phyloP scores from a whole-genome alignment of 768 basidiomycete genomes.

The Sporobolomyces pararoseus region DNA sequence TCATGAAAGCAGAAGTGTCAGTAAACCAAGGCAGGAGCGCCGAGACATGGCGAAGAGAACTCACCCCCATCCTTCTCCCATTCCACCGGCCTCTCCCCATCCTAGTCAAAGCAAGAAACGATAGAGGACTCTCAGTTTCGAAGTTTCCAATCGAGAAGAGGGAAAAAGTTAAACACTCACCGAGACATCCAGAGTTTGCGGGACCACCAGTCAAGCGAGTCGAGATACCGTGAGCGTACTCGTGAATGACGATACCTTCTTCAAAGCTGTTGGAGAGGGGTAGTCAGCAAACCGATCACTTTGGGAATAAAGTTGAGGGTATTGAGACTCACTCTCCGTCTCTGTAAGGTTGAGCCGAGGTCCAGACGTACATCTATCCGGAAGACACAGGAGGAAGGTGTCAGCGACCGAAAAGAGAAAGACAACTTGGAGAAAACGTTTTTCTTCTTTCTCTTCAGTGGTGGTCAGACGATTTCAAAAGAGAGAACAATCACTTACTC shows the following conservation, averaged over 20 bases:
- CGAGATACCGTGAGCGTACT: conserved; percentile 80
- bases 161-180: neutral
- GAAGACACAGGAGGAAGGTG: too few species aligned
- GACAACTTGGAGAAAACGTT: too few species aligned
- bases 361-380: conserved; percentile 65
- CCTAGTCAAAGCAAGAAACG: too few species aligned
- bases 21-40: neutral
- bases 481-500: conserved; percentile 8
- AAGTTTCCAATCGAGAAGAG: neutral
- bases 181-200: conserved; percentile 41
- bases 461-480: too few species aligned
- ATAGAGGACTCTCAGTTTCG: too few species aligned
- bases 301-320: neutral
- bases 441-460: too few species aligned
- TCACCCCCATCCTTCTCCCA: conserved; percentile 56
- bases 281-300: neutral
- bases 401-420: too few species aligned
- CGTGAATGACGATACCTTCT: conserved; percentile 80
- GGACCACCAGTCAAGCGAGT: conserved; percentile 87
- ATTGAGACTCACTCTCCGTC: conserved; percentile 64
- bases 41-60: neutral
- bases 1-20: neutral
- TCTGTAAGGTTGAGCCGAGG: conserved; percentile 79
- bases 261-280: conserved; percentile 61
- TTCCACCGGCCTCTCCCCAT: conserved; percentile 92